Evolutionary conservation across 2,329 filamentous ascomycete genomes (phyloP), one percentile per base, ranked within the genome.

Genomic region (Neodidymelliopsis sp.): DNA sequence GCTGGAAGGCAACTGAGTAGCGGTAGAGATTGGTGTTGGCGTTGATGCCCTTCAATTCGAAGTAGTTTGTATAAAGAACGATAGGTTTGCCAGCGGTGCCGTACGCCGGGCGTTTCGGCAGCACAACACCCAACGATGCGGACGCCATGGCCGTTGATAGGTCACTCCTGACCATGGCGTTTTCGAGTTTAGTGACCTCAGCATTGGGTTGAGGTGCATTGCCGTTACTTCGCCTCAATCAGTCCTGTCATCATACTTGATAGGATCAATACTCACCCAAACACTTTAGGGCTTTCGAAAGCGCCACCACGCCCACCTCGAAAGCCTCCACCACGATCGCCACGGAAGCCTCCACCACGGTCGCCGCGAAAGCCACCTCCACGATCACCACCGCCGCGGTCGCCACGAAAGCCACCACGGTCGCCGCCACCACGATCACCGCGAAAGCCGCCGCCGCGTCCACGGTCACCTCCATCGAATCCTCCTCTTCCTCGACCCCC

Each of bases 51-150:
- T 77, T 78, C n/a, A 74, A 16, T 5, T 67, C 49, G 41, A 74
- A 67, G 49, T 69, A 73, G 29, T 74, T 81, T 0, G 78, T 72
- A 15, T 74, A 69, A 0, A 81, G 64, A 0, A 73, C 49, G 22
- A 76, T 74, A 0, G 53, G 20, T 18, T 27, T 66, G 13, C 78
- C 78, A 19, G 57, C 44, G 0, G 52, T 74, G 1, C 75, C 78
- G 47, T 71, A 69, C 1, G 55, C 62, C 16, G 69, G 64, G 3
- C 66, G 56, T 6, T 36, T 34, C 12, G 69, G 66, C 23, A 72
- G 57, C 2, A 43, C 41, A n/a, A 59, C 54, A 4, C 56, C 56
- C 4, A 66, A 34, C 1, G 63, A 67, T 6, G 50, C 52, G 6
- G 44, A 51, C 1, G 64, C 59, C n/a, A 72, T 42, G 2, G 59